Evolutionary conservation across 352 stramenopile genomes (phyloP).

Genomic region (Phytophthora pluvialis): DNA sequence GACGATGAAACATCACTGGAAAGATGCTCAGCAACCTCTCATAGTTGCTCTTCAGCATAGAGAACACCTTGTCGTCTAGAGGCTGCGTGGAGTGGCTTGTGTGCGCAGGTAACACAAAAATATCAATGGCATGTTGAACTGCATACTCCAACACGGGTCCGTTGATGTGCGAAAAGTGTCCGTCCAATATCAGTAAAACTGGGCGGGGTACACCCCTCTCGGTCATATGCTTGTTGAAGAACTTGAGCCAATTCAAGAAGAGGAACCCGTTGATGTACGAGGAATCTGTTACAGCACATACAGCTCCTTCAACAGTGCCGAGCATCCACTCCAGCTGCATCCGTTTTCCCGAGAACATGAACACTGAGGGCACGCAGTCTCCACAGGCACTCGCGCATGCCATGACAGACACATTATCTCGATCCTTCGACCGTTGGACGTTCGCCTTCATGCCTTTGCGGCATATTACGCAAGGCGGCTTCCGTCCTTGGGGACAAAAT

Average conservation of each 20-base stretch:
- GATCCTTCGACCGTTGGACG: too few relatives aligned
- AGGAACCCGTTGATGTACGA: not conserved
- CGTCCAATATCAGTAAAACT: not conserved
- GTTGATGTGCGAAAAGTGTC: constrained; percentile 2
- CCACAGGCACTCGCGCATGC: too few relatives aligned
- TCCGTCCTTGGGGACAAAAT: not conserved
- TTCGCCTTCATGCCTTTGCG: not conserved
- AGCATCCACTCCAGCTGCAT: not conserved
- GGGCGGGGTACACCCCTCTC: not conserved
- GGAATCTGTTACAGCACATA: not conserved
- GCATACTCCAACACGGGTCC: not conserved
- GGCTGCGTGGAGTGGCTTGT: constrained; percentile 3
- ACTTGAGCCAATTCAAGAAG: not conserved
- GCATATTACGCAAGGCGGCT: not conserved
- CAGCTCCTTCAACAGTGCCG: not conserved
- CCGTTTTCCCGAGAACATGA: not conserved
- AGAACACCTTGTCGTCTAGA: not conserved
- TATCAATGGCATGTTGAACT: not conserved
- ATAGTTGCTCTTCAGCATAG: not conserved
- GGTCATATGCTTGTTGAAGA: not conserved
- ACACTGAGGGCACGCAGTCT: not conserved
- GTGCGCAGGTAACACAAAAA: not conserved
- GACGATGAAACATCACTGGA: not conserved
- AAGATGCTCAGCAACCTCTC: not conserved
- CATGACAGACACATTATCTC: too few relatives aligned